Base-by-base conservation (phyloP, 306 rosid species). In the Arachis stenosperma region DNA sequence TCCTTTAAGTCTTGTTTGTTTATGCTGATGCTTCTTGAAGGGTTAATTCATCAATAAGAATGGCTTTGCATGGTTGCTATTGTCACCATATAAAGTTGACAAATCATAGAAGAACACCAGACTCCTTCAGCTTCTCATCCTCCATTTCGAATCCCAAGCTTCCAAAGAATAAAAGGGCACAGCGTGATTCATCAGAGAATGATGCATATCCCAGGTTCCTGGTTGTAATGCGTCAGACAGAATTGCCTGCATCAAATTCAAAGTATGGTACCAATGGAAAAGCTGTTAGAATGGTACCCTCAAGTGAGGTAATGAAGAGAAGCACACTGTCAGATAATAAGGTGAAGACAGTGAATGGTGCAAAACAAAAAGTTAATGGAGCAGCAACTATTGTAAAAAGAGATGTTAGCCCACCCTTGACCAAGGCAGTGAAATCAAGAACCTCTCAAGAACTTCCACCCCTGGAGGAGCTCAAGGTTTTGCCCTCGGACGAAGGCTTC, bases 401-500 rank as follows among this genome's bases (percentile, higher is more conserved):
- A 72, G 74, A 76, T 51, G 54, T 76, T 61, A 17, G 60, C 37
- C 61, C 86, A 6, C 58, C 86, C 8, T 62, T 88, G 79, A 72
- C 84, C 6, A 89, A 78, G 85, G 76, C 73, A 43, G 37, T 15
- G 42, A 84, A 78, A 59, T 61, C 82, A 67, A 54, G 47, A 69
- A 57, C 69, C 64, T 78, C 88, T 61, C 42, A 71, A 14, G 81
- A 78, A 84, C 91, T 89, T 66, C 91, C 94, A 14, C 92, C 96
- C 0, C 3, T 88, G 70, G 97, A 91, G 73, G 97, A 84, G 80
- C 83, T 91, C 13, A 89, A 82, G 77, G 87, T 91, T 75, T 86
- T 94, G 85, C 97, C 94, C 37, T 86, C 98, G 6, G 98, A 94
- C 74, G 96, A 94, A 76, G 86, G 87, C 36, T 94, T 94, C 79